A percentile compares a stretch with the other conserved stretches of the same genome.
Conservation (phyloP, 768 basidiomycete genomes). For the Artomyces pyxidatus region DNA sequence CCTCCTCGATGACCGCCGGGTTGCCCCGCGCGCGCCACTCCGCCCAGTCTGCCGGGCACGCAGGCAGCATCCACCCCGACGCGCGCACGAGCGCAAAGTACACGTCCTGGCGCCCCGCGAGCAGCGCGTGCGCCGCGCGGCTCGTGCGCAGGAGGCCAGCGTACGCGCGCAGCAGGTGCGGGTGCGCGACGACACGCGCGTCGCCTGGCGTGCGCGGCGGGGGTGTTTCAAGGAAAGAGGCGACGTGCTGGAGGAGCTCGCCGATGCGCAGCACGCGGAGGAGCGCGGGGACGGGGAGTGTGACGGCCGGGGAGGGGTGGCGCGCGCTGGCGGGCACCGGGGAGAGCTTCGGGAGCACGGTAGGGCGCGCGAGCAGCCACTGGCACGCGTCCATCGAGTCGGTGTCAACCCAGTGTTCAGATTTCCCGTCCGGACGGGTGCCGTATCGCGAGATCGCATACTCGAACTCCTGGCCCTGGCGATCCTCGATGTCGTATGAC, state of each 20-base stretch:
- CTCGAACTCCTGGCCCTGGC: background rate
- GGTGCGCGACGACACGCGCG: background rate
- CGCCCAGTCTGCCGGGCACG: background rate
- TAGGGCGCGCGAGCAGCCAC: background rate
- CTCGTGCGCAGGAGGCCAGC: background rate
- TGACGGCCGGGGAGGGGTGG: background rate
- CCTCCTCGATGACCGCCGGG: background rate
- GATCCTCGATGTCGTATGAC: background rate
- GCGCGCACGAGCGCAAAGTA: background rate
- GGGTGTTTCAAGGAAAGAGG: background rate
- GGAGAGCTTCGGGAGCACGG: background rate
- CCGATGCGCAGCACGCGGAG: background rate
- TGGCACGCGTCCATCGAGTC: background rate
- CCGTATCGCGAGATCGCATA: background rate
- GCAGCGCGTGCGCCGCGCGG: background rate
- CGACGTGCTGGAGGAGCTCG: background rate
- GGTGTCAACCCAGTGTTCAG: background rate
- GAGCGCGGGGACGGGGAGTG: background rate
- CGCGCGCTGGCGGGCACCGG: no score
- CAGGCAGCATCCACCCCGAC: background rate
- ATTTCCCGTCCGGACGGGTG: background rate
- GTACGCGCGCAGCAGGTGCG: background rate
- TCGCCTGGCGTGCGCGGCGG: background rate
- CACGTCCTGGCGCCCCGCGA: background rate
- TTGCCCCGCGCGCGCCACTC: background rate